Base-by-base conservation (phyloP, 441 rosid species). In the Raphanus hybrid region DNA sequence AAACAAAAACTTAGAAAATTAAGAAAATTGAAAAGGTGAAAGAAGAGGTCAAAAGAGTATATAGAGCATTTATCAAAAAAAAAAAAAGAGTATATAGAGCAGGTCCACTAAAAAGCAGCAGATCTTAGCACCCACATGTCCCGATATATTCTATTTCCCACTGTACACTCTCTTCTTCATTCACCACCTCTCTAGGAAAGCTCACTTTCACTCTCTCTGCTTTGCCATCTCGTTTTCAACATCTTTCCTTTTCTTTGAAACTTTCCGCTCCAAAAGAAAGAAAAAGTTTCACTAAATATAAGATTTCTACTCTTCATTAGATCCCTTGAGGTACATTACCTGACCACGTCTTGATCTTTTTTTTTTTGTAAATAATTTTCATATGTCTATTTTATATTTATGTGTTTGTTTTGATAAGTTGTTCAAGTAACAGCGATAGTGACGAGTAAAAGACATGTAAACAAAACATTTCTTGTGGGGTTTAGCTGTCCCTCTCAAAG, bases 111-210 rank as follows among this genome's bases (percentile, higher is more conserved):
- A 72, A 59, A 67, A 29, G 74, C 66, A 78, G 64, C 74, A 78
- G 78, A 78, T 78, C 81, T 78, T 67, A 78, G 81, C 65, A 67
- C 74, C 81, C 57, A 78, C 81, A 73, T 78, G 82, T n/a, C 71
- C 74, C 78, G 29, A 78, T 8, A 78, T 73, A 78, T 78, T 73
- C 82, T 78, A 78, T 78, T 78, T 72, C 69, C 67, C 67, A 78
- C 78, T 78, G 82, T 78, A 78, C 78, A 78, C 82, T 78, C 78
- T 78, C 77, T 62, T 67, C 77, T 72, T 66, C 77, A 27, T 41
- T 76, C 48, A 41, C 77, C 50, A 45, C 68, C 80, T 70, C 26
- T 50, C 61, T 55, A 57, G 26, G 5, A 27, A 76, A 75, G 78
- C 58, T 71, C 37, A 70, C 68, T 64, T 37, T 50, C 70, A 67